Conservation (phyloP, 257 asterid genomes). For the Solanum piurae region DNA sequence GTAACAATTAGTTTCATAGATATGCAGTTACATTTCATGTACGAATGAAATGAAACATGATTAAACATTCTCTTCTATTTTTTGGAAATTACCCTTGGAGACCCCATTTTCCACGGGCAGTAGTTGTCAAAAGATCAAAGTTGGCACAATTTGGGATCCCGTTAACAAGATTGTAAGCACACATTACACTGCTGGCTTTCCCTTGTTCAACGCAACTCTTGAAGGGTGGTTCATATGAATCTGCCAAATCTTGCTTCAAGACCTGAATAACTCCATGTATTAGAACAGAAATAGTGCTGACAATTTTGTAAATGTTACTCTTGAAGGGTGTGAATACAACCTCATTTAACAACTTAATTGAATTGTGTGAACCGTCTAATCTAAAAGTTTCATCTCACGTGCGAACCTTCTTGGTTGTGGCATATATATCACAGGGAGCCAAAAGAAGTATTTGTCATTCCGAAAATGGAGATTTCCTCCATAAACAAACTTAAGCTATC, state of each 20-base stretch:
- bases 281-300: background rate
- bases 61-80: background rate
- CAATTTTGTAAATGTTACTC: background rate
- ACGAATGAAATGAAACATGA: background rate
- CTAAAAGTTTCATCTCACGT: background rate
- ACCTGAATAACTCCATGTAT: slow-evolving; percentile 23
- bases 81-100: slow-evolving; percentile 37
- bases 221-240: slow-evolving; percentile 67
- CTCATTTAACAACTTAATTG: background rate
- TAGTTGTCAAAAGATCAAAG: slow-evolving; percentile 30
- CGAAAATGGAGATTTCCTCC: background rate
- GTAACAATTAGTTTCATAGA: background rate
- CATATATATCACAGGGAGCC: background rate
- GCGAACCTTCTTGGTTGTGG: background rate
- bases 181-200: slow-evolving; percentile 56
- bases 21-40: background rate
- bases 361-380: background rate
- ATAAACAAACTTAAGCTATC: background rate
- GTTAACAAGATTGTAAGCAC: slow-evolving; percentile 57
- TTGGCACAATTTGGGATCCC: slow-evolving; percentile 68
- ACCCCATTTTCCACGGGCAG: slow-evolving; percentile 57
- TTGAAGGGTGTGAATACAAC: background rate
- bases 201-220: slow-evolving; percentile 50
- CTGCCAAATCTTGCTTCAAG: slow-evolving; percentile 59
- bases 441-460: background rate